These are phyloP conservation scores for Myrica gale DNA, from an alignment of 306 rosid species.

Conservation along the genomic window DNA sequence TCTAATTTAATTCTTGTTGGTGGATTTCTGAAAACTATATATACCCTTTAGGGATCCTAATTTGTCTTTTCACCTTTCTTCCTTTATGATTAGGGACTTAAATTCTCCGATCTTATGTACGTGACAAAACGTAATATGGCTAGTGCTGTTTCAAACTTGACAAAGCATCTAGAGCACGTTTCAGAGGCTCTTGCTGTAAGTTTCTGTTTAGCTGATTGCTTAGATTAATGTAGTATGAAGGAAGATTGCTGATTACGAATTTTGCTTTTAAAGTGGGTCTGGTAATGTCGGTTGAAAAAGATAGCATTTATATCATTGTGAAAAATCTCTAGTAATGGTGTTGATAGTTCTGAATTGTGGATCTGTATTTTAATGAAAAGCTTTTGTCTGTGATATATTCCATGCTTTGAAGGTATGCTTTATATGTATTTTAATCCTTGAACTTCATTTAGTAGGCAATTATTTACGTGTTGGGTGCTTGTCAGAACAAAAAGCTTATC, in stretches of 20 bases:
- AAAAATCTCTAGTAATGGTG: not conserved
- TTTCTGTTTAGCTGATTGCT: conserved; percentile 20
- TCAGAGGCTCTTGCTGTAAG: conserved; percentile 86
- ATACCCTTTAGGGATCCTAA: not conserved
- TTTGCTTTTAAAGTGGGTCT: not conserved
- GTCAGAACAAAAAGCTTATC: not conserved
- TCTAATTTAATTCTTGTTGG: not conserved
- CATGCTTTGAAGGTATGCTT: not conserved
- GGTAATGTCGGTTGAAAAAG: not conserved
- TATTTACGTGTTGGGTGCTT: not conserved
- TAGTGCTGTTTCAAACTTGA: conserved; percentile 76
- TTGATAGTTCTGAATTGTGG: not conserved
- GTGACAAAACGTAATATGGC: conserved; percentile 89
- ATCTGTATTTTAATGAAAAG: not conserved
- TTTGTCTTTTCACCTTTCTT: conserved; percentile 5
- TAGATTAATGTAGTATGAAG: conserved; percentile 3
- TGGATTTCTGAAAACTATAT: not conserved
- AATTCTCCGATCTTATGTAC: conserved; percentile 89
- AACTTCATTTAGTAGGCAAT: not conserved
- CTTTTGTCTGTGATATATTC: not conserved
- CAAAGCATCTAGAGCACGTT: conserved; percentile 77
- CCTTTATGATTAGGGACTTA: conserved; percentile 60
- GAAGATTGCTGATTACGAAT: conserved; percentile 2
- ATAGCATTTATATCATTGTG: not conserved
- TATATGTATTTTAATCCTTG: not conserved